Evolutionary conservation across 2,329 filamentous ascomycete genomes (phyloP).

Genomic region (Fusarium goolgardi): DNA sequence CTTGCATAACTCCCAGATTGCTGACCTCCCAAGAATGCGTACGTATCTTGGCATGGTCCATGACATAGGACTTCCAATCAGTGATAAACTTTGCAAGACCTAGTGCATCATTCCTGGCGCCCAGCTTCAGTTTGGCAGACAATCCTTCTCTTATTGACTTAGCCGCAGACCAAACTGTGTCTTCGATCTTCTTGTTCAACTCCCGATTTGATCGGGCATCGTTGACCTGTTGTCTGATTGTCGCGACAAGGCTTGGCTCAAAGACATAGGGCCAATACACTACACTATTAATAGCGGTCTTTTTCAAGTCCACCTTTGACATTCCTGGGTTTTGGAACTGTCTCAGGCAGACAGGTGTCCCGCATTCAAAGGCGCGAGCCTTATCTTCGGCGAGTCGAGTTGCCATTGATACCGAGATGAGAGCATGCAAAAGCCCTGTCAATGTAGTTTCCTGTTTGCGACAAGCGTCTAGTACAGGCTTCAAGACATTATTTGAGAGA

Average conservation of each 20-base stretch:
- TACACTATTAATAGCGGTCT: conserved; percentile 6
- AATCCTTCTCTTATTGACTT: conserved; percentile 34
- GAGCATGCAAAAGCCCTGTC: conserved; percentile 11
- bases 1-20: conserved; percentile 25
- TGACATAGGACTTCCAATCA: conserved; percentile 18
- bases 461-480: background rate
- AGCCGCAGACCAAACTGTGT: conserved; percentile 40
- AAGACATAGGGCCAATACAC: conserved; percentile 16
- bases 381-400: background rate
- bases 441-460: conserved; percentile 17
- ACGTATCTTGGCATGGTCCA: conserved; percentile 5
- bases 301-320: background rate
- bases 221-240: background rate
- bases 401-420: conserved; percentile 13
- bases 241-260: background rate
- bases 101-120: conserved; percentile 13
- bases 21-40: conserved; percentile 22
- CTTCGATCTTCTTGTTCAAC: background rate
- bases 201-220: background rate
- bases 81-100: conserved; percentile 16
- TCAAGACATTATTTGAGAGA: background rate
- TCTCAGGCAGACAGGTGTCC: conserved; percentile 18
- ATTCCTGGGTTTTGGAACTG: background rate
- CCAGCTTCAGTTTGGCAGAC: conserved; percentile 30
- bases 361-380: conserved; percentile 10